Conservation (phyloP, 1,284 basidiomycete genomes). For the Abortiporus biennis region DNA sequence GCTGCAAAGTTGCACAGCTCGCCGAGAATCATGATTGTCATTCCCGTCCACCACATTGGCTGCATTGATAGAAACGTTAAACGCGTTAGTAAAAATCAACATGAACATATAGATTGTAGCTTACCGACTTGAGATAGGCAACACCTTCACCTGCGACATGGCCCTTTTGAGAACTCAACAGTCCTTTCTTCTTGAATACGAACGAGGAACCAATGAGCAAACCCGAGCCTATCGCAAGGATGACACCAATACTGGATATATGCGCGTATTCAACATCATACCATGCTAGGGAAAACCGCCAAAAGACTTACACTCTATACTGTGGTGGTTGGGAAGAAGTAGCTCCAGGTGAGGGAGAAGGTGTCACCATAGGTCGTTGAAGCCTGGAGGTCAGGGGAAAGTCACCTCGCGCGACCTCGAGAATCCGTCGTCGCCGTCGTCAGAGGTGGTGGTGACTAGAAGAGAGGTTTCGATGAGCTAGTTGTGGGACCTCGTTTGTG, state of each 20-base stretch:
- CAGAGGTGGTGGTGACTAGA: too few species aligned
- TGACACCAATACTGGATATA: constrained; percentile 18
- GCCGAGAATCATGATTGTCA: constrained; percentile 40
- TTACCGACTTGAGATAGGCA: constrained; percentile 51
- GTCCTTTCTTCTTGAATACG: constrained; percentile 57
- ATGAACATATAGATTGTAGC: constrained; percentile 10
- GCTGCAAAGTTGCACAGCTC: constrained; percentile 29
- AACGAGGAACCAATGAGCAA: constrained; percentile 56
- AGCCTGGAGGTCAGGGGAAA: too few species aligned
- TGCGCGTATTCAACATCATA: too few species aligned
- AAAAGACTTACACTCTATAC: constrained; percentile 11
- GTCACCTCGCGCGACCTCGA: too few species aligned
- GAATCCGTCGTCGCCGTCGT: too few species aligned
- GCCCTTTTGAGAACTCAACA: constrained; percentile 35
- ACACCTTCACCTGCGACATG: constrained; percentile 56
- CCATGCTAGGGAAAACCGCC: background rate
- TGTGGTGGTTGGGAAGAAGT: constrained; percentile 11
- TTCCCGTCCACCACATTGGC: constrained; percentile 50
- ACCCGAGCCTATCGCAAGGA: constrained; percentile 48
- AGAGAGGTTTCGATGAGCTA: too few species aligned
- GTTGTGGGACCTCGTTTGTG: too few species aligned
- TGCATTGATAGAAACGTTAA: too few species aligned
- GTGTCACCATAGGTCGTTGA: too few species aligned
- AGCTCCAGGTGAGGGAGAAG: too few species aligned
- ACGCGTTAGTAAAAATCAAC: background rate